Evolutionary conservation across 1,284 basidiomycete species (phyloP), one percentile per base, ranked within the genome.

Genomic region (Golubevia pallescens): DNA sequence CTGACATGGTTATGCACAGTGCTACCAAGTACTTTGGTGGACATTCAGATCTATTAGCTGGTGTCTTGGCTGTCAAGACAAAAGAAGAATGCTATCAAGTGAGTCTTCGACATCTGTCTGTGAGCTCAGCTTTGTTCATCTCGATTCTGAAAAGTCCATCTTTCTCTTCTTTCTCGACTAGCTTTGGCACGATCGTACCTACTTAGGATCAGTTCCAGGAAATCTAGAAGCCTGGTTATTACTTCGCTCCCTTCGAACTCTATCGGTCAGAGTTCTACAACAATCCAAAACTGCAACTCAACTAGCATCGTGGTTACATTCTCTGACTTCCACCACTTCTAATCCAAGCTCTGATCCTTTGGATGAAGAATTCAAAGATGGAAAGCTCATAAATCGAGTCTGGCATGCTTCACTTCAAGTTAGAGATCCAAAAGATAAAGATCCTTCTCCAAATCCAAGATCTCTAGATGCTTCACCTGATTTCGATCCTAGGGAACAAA

Each of bases 1-100:
- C 92, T 14, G 94, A 97, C 78, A 75, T 90, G 55, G 84, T 92
- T 59, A 87, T 91, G 86, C 90, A 91, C 70, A 90, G 89, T 65
- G 91, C 88, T 88, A 93, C 93, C 2, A 96, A 96, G 85, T 95
- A 96, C 84, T 91, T 96, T 65, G 93, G 92, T 53, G 94, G 94
- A 0, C 94, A 97, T 81, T 93, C 92, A 2, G 95, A 97, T 79
- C 87, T 94, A 38, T 89, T 97, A 3, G 89, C 89, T 67, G 94
- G 95, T 28, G 89, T 95, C 1, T 87, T 96, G n/a, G 88, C 92
- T 10, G 91, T 92, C 1, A 90, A 90, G 70, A 57, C 65, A 21
- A 73, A 77, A 60, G 59, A 67, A 38, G 66, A 69, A 24, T 78
- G 76, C 68, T 60, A 67, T 34, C 48, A 34, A n/a, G 62, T 63